Conservation (phyloP, 2,329 filamentous ascomycete genomes). For the Epichloe hybrida region DNA sequence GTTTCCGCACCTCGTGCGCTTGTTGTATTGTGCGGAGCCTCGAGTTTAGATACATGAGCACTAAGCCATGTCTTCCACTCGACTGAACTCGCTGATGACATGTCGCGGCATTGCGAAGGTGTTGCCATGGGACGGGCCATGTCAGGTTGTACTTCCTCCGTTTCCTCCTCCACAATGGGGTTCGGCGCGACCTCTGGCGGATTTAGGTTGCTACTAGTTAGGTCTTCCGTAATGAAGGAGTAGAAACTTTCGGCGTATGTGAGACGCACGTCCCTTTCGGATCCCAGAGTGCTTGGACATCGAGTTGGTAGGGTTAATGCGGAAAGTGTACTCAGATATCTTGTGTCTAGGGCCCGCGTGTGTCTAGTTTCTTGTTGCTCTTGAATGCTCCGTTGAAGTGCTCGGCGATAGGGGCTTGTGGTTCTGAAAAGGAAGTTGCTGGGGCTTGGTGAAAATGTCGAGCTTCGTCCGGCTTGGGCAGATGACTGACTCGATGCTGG, state of each 20-base stretch:
- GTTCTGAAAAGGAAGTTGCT: slow-evolving; percentile 38
- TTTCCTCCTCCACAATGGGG: background rate
- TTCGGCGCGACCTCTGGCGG: background rate
- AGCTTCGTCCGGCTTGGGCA: slow-evolving; percentile 27
- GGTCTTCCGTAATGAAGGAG: slow-evolving; percentile 20
- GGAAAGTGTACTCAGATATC: slow-evolving; percentile 28
- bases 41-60: slow-evolving; percentile 34
- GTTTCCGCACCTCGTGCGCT: background rate
- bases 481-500: slow-evolving; percentile 10
- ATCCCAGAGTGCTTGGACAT: slow-evolving; percentile 25
- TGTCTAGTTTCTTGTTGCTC: slow-evolving; percentile 17
- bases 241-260: slow-evolving; percentile 37
- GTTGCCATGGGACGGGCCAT: background rate
- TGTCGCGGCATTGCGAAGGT: slow-evolving; percentile 18
- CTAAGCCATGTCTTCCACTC: slow-evolving; percentile 45
- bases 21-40: slow-evolving; percentile 13
- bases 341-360: slow-evolving; percentile 16
- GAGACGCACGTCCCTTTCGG: slow-evolving; percentile 23
- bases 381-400: slow-evolving; percentile 33
- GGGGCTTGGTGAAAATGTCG: slow-evolving; percentile 39
- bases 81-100: slow-evolving; percentile 31
- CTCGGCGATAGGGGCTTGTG: slow-evolving; percentile 41
- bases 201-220: slow-evolving; percentile 1
- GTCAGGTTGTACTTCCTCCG: background rate
- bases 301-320: slow-evolving; percentile 25